Evolutionary conservation across 164 flowering plant genomes (phyloP).

Genomic region (Tetrastigma voinierianum): DNA sequence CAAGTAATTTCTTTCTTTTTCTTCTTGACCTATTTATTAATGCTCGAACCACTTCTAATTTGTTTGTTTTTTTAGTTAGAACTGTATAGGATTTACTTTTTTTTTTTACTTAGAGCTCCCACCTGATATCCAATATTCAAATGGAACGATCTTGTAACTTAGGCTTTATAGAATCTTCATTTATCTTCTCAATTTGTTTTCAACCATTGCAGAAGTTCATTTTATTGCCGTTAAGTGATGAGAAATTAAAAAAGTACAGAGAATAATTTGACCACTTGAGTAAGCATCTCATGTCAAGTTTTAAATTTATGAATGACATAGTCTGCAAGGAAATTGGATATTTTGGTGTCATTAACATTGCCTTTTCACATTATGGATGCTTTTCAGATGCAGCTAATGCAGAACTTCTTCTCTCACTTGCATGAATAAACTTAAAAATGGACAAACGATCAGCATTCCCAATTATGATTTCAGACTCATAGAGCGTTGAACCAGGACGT

Average conservation of each 20-base stretch:
- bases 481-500: constrained; percentile 36
- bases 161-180: no score
- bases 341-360: background rate
- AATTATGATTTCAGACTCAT: constrained; percentile 64
- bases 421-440: constrained; percentile 58
- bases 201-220: constrained; percentile 60
- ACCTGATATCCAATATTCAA: no score
- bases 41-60: background rate
- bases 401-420: constrained; percentile 60
- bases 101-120: no score
- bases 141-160: no score
- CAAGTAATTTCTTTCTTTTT: constrained; percentile 35
- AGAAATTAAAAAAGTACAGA: constrained; percentile 41
- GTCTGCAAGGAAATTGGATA: background rate
- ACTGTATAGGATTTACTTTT: background rate
- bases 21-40: background rate
- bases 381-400: constrained; percentile 69
- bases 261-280: constrained; percentile 79
- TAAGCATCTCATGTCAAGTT: constrained; percentile 19
- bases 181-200: no score
- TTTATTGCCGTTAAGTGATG: constrained; percentile 52
- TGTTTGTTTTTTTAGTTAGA: background rate
- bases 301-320: background rate
- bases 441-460: constrained; percentile 59
- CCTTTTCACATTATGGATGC: background rate